phyloP scores from a whole-genome alignment of 345 rosid species.

The Salix brachista region DNA sequence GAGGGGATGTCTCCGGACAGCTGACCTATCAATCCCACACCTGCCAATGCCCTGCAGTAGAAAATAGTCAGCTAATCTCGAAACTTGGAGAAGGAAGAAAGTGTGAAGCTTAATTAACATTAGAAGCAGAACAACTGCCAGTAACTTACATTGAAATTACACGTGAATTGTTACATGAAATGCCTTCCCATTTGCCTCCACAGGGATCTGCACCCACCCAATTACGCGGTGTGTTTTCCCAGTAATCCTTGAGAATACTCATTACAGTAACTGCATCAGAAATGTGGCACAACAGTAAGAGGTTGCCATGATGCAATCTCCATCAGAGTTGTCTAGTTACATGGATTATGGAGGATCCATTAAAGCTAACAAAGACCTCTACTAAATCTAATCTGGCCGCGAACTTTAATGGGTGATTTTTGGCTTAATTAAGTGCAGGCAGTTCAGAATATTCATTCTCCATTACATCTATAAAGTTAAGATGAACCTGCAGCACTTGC shows the following conservation, averaged over 20 bases:
- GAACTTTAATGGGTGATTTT: too few species aligned
- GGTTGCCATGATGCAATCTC: neutral
- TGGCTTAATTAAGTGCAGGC: too few species aligned
- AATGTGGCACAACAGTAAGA: neutral
- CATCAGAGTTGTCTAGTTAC: neutral
- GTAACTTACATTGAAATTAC: slow-evolving; percentile 52
- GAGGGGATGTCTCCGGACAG: slow-evolving; percentile 49
- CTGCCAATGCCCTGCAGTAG: slow-evolving; percentile 54
- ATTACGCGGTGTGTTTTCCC: slow-evolving; percentile 50
- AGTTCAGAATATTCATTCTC: too few species aligned
- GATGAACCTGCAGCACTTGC: neutral
- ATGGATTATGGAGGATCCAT: neutral
- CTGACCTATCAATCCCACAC: slow-evolving; percentile 48
- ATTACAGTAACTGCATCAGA: slow-evolving; percentile 42
- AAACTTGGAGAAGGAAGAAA: neutral
- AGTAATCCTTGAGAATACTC: slow-evolving; percentile 28
- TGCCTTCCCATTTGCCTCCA: slow-evolving; percentile 62
- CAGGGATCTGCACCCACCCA: slow-evolving; percentile 80
- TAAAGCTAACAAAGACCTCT: neutral
- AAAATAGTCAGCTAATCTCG: neutral
- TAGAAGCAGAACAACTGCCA: neutral
- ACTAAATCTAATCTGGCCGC: too few species aligned
- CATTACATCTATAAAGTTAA: neutral
- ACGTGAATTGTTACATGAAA: slow-evolving; percentile 42
- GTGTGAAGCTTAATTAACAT: neutral